Evolutionary conservation across 108 stramenopile species (phyloP).

Genomic region (Aurantiochytrium sp.): DNA sequence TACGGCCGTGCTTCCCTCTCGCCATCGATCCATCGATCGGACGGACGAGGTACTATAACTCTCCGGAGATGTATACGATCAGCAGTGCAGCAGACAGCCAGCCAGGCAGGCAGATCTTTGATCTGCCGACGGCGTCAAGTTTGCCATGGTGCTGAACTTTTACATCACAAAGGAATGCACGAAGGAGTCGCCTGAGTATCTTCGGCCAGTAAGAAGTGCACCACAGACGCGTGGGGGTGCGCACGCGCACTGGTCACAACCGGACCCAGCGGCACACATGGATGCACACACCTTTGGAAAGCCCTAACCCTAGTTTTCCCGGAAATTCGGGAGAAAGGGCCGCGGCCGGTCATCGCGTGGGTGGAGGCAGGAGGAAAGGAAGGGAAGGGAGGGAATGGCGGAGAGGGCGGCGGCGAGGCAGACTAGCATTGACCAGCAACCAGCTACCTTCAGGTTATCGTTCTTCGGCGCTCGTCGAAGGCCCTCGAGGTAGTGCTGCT

Average conservation of each 20-base stretch:
- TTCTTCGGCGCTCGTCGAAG: background rate
- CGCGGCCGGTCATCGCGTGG: background rate
- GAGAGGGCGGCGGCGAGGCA: background rate
- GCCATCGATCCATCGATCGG: too few relatives aligned
- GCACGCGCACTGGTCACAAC: background rate
- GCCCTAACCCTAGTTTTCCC: background rate
- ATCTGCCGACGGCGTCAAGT: too few relatives aligned
- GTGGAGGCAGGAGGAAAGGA: background rate
- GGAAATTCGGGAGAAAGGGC: background rate
- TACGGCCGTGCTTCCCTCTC: too few relatives aligned
- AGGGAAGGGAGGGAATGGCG: background rate
- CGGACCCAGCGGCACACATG: background rate
- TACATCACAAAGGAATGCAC: too few relatives aligned
- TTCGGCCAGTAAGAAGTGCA: too few relatives aligned
- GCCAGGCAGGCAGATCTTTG: too few relatives aligned
- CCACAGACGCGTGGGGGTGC: background rate
- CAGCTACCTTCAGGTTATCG: background rate
- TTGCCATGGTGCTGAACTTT: too few relatives aligned
- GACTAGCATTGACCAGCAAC: background rate
- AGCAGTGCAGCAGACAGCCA: too few relatives aligned
- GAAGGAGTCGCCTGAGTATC: too few relatives aligned
- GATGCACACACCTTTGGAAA: background rate
- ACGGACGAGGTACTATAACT: too few relatives aligned
- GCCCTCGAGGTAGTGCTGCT: background rate
- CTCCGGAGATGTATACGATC: too few relatives aligned